phyloP scores from a whole-genome alignment of 768 basidiomycete species.

The Leucogyrophana mollusca region DNA sequence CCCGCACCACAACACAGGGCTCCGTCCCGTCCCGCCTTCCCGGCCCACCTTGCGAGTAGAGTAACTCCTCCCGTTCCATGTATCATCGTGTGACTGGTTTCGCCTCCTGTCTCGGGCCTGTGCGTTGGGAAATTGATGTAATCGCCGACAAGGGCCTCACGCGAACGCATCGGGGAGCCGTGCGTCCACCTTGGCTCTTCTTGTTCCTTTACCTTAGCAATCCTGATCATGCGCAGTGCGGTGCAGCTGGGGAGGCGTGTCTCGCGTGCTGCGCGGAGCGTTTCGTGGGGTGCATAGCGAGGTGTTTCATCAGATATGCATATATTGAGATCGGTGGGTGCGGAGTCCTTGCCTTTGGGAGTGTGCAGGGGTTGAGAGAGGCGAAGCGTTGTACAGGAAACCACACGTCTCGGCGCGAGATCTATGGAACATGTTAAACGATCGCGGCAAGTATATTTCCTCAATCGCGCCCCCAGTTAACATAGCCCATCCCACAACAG shows the following conservation, averaged over 20 bases:
- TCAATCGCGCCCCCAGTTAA: background rate
- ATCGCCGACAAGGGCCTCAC: too few relatives aligned
- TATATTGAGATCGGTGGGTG: constrained; percentile 79
- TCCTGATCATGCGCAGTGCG: too few relatives aligned
- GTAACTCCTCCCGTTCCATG: too few relatives aligned
- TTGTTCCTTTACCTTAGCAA: background rate
- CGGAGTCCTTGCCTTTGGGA: background rate
- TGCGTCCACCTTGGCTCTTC: constrained; percentile 33
- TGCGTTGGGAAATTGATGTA: too few relatives aligned
- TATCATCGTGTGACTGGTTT: too few relatives aligned
- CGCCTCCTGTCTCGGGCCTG: too few relatives aligned
- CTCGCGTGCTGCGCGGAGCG: too few relatives aligned
- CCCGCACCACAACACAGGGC: too few relatives aligned
- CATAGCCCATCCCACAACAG: constrained; percentile 12
- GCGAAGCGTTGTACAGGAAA: constrained; percentile 77
- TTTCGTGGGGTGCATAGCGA: constrained; percentile 64
- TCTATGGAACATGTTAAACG: constrained; percentile 75
- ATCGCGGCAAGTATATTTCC: constrained; percentile 45
- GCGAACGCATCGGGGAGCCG: constrained; percentile 65
- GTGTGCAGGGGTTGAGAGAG: too few relatives aligned
- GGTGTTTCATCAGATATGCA: constrained; percentile 85
- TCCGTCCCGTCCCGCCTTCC: too few relatives aligned
- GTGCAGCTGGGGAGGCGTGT: too few relatives aligned
- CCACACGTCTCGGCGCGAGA: constrained; percentile 78
- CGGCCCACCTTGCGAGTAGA: too few relatives aligned